Conservation (phyloP, 2,329 filamentous ascomycete species). For the Tolypocladium paradoxum region DNA sequence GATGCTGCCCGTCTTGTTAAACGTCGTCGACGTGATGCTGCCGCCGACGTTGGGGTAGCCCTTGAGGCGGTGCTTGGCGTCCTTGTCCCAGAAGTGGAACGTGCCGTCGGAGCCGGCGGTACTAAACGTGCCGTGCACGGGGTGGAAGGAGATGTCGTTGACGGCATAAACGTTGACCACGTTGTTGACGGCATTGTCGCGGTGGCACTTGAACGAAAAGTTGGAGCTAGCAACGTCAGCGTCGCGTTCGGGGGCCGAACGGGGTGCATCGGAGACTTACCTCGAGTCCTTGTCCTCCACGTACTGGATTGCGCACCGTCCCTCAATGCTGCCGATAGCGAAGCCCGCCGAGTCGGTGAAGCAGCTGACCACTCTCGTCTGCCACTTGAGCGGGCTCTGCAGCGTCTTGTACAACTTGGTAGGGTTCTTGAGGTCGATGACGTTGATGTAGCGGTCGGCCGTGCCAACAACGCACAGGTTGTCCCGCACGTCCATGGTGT, state of each 20-base stretch:
- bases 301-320: slow-evolving; percentile 95
- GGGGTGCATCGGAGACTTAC: slow-evolving; percentile 28
- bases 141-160: slow-evolving; percentile 97
- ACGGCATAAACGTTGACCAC: slow-evolving; percentile 85
- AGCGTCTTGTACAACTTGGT: slow-evolving; percentile 91
- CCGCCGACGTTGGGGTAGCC: slow-evolving; percentile 79
- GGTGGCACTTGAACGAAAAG: slow-evolving; percentile 99
- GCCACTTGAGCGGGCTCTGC: slow-evolving; percentile 95
- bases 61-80: slow-evolving; percentile 79
- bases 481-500: slow-evolving; percentile 84
- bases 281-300: slow-evolving; percentile 87
- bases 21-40: slow-evolving; percentile 83
- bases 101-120: slow-evolving; percentile 92
- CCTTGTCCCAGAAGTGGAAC: slow-evolving; percentile 95
- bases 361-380: slow-evolving; percentile 90
- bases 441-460: slow-evolving; percentile 91
- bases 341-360: slow-evolving; percentile 88
- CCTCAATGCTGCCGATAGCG: slow-evolving; percentile 92
- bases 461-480: slow-evolving; percentile 86
- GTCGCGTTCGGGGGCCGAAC: background rate
- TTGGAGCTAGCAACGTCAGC: slow-evolving; percentile 51
- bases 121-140: slow-evolving; percentile 93
- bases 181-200: slow-evolving; percentile 65
- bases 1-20: slow-evolving; percentile 75
- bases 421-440: slow-evolving; percentile 82